phyloP scores from a whole-genome alignment of 805 yeast genomes.

The Wickerhamiella nectarea region DNA sequence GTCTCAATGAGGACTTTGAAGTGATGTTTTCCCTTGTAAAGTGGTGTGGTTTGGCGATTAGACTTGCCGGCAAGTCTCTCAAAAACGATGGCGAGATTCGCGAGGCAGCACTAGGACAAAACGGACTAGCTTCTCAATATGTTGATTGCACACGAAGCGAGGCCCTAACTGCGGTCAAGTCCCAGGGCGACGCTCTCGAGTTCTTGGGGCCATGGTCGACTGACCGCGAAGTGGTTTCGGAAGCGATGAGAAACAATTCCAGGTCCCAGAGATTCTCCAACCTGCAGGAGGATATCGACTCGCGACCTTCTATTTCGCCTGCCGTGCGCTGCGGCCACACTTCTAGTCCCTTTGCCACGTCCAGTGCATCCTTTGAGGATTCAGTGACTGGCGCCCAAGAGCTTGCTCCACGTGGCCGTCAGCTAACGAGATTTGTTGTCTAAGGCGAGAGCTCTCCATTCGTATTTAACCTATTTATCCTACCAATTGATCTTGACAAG shows the following conservation, averaged over 20 bases:
- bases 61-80: background rate
- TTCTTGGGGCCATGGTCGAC: background rate
- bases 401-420: background rate
- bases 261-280: background rate
- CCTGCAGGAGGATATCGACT: background rate
- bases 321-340: too few species aligned
- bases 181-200: background rate
- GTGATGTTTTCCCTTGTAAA: background rate
- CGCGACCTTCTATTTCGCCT: too few species aligned
- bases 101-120: background rate
- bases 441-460: background rate
- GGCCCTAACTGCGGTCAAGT: background rate
- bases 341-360: too few species aligned
- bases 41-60: background rate
- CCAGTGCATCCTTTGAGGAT: too few species aligned
- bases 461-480: background rate
- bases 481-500: background rate
- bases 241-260: background rate
- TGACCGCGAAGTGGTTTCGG: background rate
- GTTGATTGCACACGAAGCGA: background rate
- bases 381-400: too few species aligned
- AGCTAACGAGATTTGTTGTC: background rate
- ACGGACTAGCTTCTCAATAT: background rate
- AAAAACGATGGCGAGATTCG: background rate
- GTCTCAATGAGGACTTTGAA: background rate